Evolutionary conservation across 2,329 filamentous ascomycete genomes (phyloP).

Genomic region (Claviceps cyperi): DNA sequence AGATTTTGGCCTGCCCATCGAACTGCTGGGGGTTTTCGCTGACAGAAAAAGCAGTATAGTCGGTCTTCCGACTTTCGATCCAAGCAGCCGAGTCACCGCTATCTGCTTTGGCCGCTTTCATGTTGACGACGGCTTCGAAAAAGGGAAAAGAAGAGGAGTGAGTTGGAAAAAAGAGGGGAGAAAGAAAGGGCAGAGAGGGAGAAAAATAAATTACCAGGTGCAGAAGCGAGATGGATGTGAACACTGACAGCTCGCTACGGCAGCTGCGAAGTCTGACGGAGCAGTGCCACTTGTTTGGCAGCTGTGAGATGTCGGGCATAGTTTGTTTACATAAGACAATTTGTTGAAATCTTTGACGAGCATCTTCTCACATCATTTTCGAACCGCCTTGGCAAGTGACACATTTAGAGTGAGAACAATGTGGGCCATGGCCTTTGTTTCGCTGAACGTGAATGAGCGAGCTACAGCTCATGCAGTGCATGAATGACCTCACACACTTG

Average conservation of each 20-base stretch:
- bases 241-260: background rate
- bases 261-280: background rate
- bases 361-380: background rate
- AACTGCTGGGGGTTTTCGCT: constrained; percentile 19
- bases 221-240: background rate
- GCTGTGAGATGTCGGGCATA: background rate
- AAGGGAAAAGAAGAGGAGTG: background rate
- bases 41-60: constrained; percentile 27
- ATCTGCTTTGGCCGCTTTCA: background rate
- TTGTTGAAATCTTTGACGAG: too few species aligned
- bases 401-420: background rate
- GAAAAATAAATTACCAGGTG: background rate
- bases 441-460: background rate
- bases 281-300: background rate
- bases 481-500: background rate
- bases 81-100: constrained; percentile 17
- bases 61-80: constrained; percentile 29
- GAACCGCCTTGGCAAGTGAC: background rate
- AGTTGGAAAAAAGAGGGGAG: background rate
- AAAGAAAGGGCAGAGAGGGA: background rate
- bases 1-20: constrained; percentile 47
- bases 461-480: background rate
- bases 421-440: background rate
- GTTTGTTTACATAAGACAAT: too few species aligned
- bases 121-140: background rate